Conservation (phyloP, 2,329 filamentous ascomycete species). For the Cercospora zeina region DNA sequence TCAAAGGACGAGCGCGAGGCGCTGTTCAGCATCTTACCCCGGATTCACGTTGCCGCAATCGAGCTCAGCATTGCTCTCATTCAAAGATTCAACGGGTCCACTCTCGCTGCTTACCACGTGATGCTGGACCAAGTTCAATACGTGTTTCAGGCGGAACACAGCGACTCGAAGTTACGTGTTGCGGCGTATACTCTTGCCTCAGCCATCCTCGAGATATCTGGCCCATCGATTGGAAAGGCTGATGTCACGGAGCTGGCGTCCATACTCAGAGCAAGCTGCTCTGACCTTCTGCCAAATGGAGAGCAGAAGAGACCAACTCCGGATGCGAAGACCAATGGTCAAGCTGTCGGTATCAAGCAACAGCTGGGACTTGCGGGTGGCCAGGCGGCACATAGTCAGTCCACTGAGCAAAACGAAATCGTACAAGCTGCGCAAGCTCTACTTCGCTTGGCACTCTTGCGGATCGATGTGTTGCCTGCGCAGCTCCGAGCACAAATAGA, state of each 20-base stretch:
- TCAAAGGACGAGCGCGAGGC: conserved; percentile 78
- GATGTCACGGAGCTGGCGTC: conserved; percentile 63
- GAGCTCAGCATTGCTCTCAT: conserved; percentile 60
- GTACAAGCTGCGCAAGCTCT: conserved; percentile 60
- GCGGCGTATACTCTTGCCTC: conserved; percentile 62
- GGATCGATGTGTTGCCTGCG: conserved; percentile 68
- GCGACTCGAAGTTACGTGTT: conserved; percentile 57
- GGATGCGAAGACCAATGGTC: conserved; percentile 11
- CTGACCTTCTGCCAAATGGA: conserved; percentile 63
- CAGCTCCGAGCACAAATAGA: conserved; percentile 74
- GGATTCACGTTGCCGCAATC: conserved; percentile 71
- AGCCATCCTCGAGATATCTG: conserved; percentile 61
- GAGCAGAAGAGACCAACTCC: conserved; percentile 37
- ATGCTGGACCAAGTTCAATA: conserved; percentile 71
- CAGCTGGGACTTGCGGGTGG: conserved; percentile 27
- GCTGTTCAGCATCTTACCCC: conserved; percentile 71
- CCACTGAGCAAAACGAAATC: conserved; percentile 50
- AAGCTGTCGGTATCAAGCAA: conserved; percentile 26
- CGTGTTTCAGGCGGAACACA: conserved; percentile 61
- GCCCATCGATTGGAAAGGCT: conserved; percentile 66
- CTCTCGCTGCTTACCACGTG: conserved; percentile 61
- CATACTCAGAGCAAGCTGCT: conserved; percentile 68
- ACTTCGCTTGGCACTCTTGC: conserved; percentile 58
- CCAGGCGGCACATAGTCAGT: conserved; percentile 17
- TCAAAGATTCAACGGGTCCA: conserved; percentile 58